Conservation (phyloP, 192 early-diverging fungal species). For the Coemansia sp. region DNA sequence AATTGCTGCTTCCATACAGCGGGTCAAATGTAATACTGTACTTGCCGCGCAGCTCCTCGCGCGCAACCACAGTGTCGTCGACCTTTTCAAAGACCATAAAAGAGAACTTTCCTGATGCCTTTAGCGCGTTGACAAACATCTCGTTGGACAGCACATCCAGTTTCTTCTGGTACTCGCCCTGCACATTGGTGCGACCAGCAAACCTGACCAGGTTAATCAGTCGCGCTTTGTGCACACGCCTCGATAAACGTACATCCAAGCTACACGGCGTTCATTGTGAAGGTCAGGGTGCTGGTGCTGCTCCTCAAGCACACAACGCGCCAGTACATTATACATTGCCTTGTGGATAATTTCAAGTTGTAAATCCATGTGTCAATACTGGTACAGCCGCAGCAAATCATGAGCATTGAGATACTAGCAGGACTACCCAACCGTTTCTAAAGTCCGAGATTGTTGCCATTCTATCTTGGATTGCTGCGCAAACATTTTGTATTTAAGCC, state of each 20-base stretch:
- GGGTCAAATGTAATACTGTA: slow-evolving; percentile 98
- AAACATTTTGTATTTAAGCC: not conserved
- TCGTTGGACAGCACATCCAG: slow-evolving; percentile 96
- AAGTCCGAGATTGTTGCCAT: not conserved
- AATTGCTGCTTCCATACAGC: slow-evolving; percentile 95
- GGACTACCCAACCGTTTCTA: too few species aligned
- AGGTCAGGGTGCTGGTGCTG: slow-evolving; percentile 77
- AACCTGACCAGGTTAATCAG: slow-evolving; percentile 93
- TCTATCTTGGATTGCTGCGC: not conserved
- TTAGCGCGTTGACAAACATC: slow-evolving; percentile 95
- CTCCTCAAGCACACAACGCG: slow-evolving; percentile 84
- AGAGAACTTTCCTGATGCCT: slow-evolving; percentile 83
- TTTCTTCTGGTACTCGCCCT: slow-evolving; percentile 95
- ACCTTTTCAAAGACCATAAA: slow-evolving; percentile 97
- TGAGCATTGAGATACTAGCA: not conserved
- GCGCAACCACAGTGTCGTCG: slow-evolving; percentile 88
- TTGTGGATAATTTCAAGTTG: too few species aligned
- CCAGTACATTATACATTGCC: slow-evolving; percentile 66
- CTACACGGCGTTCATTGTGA: slow-evolving; percentile 80
- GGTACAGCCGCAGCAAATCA: too few species aligned
- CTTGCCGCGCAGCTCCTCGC: slow-evolving; percentile 73
- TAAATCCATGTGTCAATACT: too few species aligned
- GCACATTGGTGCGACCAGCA: slow-evolving; percentile 84
- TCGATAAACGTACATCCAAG: slow-evolving; percentile 97
- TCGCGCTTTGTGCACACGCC: slow-evolving; percentile 92